Evolutionary conservation across 1,284 basidiomycete species (phyloP), one percentile per base, ranked within the genome.

Genomic region (Dichomitus squalens): DNA sequence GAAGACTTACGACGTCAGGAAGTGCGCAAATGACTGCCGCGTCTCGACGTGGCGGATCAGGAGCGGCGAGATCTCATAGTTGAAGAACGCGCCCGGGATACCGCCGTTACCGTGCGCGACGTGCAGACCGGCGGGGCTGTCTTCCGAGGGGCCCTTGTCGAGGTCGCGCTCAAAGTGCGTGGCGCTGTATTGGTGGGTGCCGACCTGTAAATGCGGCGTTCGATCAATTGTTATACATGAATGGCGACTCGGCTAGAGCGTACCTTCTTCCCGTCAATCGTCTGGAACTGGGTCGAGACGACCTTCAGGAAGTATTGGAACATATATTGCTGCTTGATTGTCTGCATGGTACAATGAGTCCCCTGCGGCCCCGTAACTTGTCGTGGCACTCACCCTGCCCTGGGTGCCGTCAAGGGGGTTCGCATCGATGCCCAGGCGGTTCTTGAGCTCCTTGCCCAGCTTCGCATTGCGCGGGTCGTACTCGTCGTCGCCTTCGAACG

Each of bases 301-400:
- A 97, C 95, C 73, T 99, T 99, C 70, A 98, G 80, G 85, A 98
- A 98, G 76, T 98, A 96, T 69, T 95, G 93, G 82, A 93, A 96
- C 93, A 95, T 94, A 71, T 92, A 95, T 63, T 91, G 82, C 27
- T 88, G 76, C 73, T 86, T 85, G 60, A 70, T 73, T 1, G 88
- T 89, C 86, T 90, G 64, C 20, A 50, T 41, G 7, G 25, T 21
- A 64, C 48, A 46, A 39, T 29, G 20, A 52, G 56, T 43, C 53
- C 34, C 31, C n/a, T 38, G 48, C 41, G 18, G 8, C 9, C 2
- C n/a, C 21, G 2, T 11, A 16, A 39, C 2, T 9, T 4, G 1
- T 31, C 43, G 16, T 8, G 40, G 18, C 9, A 71, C 76, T 61
- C 67, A 91, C 92, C 69, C 83, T 84, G 18, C 81, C 88, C 35